Evolutionary conservation across 345 rosid species (phyloP).

Genomic region (Brassica cretica): DNA sequence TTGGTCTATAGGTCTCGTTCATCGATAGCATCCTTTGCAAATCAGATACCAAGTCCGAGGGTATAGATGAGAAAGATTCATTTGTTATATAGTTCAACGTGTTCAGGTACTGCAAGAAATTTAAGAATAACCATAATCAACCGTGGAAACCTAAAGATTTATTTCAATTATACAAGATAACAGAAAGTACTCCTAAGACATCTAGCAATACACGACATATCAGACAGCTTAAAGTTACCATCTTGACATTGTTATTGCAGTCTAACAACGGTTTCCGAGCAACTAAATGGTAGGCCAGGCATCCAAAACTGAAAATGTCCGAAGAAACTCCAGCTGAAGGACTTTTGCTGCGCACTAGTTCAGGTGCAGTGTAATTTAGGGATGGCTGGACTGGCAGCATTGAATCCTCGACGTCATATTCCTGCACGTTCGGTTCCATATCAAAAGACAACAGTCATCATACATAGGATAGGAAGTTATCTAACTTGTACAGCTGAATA

Average conservation of each 20-base stretch:
- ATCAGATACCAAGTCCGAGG: conserved; percentile 81
- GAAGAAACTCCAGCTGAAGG: conserved; percentile 74
- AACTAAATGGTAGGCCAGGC: conserved; percentile 89
- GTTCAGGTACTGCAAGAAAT: conserved; percentile 75
- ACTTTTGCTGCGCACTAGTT: conserved; percentile 70
- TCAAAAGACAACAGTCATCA: conserved; percentile 13
- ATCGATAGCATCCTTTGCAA: conserved; percentile 88
- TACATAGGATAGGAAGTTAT: background rate
- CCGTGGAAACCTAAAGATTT: background rate
- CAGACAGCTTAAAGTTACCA: conserved; percentile 52
- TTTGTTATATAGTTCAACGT: conserved; percentile 84
- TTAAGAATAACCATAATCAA: conserved; percentile 18
- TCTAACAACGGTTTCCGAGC: conserved; percentile 85
- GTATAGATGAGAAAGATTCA: conserved; percentile 82
- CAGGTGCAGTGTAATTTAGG: conserved; percentile 92
- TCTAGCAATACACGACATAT: background rate
- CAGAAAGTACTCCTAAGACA: background rate
- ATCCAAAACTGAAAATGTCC: conserved; percentile 95
- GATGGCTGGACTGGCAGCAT: conserved; percentile 90
- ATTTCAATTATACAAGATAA: background rate
- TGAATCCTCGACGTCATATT: conserved; percentile 96
- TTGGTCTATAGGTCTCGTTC: conserved; percentile 83
- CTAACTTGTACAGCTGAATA: conserved; percentile 3
- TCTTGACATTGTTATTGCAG: conserved; percentile 95
- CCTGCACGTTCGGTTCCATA: conserved; percentile 49